Conservation (phyloP, 1,284 basidiomycete genomes). For the Rhodotorula sp. region DNA sequence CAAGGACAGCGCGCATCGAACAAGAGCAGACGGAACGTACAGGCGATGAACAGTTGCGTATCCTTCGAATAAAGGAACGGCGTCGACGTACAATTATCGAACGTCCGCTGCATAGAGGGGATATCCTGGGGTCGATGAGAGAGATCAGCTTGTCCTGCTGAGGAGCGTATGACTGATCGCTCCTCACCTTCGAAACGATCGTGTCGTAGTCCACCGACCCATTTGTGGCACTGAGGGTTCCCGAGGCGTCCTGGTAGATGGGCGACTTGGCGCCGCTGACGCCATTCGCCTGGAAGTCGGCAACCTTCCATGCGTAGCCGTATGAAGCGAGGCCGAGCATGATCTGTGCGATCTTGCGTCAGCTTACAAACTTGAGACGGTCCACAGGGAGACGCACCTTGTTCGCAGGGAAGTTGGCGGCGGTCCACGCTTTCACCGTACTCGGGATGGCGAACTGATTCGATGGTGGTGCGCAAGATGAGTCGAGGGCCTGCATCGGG, state of each 20-base stretch:
- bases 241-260: conserved; percentile 17
- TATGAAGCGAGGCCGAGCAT: conserved; percentile 16
- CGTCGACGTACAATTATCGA: conserved; percentile 25
- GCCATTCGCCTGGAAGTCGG: conserved; percentile 14
- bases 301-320: conserved; percentile 23
- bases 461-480: background rate
- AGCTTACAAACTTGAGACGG: too few relatives aligned
- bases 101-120: conserved; percentile 15
- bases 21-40: background rate
- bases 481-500: background rate
- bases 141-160: background rate
- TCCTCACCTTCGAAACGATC: conserved; percentile 3
- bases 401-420: conserved; percentile 25
- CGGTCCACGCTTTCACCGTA: conserved; percentile 9
- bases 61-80: conserved; percentile 13
- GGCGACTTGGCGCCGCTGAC: conserved; percentile 14
- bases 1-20: too few relatives aligned
- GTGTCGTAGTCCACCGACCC: background rate
- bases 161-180: fast-evolving
- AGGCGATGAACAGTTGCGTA: conserved; percentile 14
- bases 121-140: background rate
- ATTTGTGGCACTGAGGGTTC: background rate
- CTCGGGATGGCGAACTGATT: conserved; percentile 1
- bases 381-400: background rate
- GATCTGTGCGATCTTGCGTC: conserved; percentile 4